These are phyloP conservation scores for Cercospora sp. DNA, from an alignment of 2,329 filamentous ascomycete genomes.

Conservation along the genomic window DNA sequence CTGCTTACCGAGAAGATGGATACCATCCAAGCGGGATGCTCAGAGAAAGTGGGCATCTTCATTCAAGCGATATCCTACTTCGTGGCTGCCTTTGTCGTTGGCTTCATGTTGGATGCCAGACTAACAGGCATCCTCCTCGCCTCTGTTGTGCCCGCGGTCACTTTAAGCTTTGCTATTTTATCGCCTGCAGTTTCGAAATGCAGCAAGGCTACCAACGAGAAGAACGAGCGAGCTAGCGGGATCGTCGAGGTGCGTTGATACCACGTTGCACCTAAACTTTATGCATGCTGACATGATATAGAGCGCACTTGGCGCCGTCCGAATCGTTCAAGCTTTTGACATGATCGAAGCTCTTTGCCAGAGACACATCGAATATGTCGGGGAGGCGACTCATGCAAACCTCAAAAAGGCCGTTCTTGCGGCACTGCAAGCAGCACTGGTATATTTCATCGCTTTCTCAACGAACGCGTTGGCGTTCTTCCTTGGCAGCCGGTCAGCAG, in stretches of 20 bases:
- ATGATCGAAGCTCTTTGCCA: conserved; percentile 44
- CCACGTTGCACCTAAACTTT: background rate
- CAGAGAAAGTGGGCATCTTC: conserved; percentile 51
- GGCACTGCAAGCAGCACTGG: conserved; percentile 45
- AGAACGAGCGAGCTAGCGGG: conserved; percentile 46
- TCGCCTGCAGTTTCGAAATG: conserved; percentile 45
- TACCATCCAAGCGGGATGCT: conserved; percentile 49
- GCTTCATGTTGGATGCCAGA: conserved; percentile 47
- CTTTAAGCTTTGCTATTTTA: conserved; percentile 45
- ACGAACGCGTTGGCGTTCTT: conserved; percentile 51
- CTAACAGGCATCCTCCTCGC: conserved; percentile 47
- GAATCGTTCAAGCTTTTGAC: conserved; percentile 52
- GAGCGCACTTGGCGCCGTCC: conserved; percentile 49
- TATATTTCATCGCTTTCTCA: conserved; percentile 49
- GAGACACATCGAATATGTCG: conserved; percentile 41
- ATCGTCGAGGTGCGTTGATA: conserved; percentile 40
- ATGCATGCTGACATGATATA: background rate
- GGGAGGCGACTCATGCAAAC: conserved; percentile 40
- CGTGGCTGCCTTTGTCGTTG: conserved; percentile 47
- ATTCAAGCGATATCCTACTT: conserved; percentile 50
- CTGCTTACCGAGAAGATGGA: conserved; percentile 50
- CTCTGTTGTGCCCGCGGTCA: conserved; percentile 53
- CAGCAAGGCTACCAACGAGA: conserved; percentile 41
- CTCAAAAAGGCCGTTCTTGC: conserved; percentile 45
- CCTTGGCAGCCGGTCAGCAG: conserved; percentile 41